These are phyloP conservation scores for Chlorella sp. DNA, from an alignment of 139 green algal genomes.

Conservation along the genomic window DNA sequence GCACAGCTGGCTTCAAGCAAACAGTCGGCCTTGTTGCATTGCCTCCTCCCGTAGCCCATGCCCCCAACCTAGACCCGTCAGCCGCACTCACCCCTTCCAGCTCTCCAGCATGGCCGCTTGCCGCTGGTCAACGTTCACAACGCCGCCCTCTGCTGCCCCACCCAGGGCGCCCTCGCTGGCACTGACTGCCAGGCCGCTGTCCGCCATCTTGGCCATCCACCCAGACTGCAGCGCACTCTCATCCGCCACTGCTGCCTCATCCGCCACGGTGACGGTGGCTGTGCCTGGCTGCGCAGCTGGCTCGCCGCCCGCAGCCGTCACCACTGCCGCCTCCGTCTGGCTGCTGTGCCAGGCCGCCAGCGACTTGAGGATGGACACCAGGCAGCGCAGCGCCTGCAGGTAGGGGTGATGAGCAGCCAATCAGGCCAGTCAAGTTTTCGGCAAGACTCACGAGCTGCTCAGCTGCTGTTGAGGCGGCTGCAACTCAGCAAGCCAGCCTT, in stretches of 20 bases:
- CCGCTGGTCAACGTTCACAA: background rate
- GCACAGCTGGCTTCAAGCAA: no score
- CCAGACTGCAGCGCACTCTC: constrained; percentile 34
- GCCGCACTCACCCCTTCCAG: constrained; percentile 56
- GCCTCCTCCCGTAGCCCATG: no score
- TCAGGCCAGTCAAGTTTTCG: no score
- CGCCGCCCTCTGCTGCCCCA: background rate
- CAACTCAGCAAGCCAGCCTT: background rate
- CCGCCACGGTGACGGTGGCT: background rate
- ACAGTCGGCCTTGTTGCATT: no score
- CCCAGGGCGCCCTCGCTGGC: constrained; percentile 18
- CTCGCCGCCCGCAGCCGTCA: background rate
- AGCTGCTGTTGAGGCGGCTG: background rate
- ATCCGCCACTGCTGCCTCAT: constrained; percentile 15
- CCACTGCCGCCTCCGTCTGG: background rate
- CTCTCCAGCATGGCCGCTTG: constrained; percentile 69
- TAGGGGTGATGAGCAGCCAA: no score
- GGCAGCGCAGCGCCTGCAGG: constrained; percentile 82
- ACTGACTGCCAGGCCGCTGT: constrained; percentile 2
- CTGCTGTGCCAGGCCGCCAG: constrained; percentile 81
- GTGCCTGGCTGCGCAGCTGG: background rate
- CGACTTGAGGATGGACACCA: constrained; percentile 74
- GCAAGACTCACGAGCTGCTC: no score
- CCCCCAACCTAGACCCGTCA: no score
- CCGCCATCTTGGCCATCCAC: constrained; percentile 43